A percentile compares a stretch with the other conserved stretches of the same genome.
Conservation (phyloP, 2,329 filamentous ascomycete genomes). For the Colletotrichum phormii region DNA sequence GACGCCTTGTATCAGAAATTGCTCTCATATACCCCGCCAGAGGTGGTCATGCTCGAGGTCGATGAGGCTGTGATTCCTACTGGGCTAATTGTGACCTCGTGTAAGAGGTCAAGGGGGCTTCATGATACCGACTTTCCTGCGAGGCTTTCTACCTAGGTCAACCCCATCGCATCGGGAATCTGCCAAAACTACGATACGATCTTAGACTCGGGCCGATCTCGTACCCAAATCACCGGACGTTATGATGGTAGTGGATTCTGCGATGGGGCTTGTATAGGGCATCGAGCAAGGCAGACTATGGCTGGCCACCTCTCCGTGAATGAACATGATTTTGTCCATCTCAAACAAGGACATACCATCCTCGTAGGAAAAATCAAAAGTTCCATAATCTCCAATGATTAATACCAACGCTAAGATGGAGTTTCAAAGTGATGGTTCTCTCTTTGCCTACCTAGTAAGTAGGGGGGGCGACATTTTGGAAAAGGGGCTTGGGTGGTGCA, state of each 20-base stretch:
- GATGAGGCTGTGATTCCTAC: neutral
- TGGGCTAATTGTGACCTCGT: neutral
- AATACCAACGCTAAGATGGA: neutral
- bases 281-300: neutral
- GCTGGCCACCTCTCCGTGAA: neutral
- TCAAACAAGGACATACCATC: neutral
- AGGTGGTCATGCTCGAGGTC: neutral
- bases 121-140: neutral
- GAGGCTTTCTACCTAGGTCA: neutral
- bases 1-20: neutral
- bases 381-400: neutral
- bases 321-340: neutral
- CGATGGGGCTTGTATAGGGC: accelerated
- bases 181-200: neutral
- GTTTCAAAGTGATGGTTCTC: neutral
- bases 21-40: neutral
- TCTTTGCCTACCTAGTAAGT: neutral
- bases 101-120: neutral
- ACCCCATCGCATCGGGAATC: neutral
- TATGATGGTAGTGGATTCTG: neutral
- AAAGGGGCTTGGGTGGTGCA: conserved; percentile 5
- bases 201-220: too few relatives aligned
- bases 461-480: neutral
- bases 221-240: neutral
- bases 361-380: neutral